Evolutionary conservation across 305 asterid genomes (phyloP), one percentile per base, ranked within the genome.

Genomic region (Fraxinus greggii): DNA sequence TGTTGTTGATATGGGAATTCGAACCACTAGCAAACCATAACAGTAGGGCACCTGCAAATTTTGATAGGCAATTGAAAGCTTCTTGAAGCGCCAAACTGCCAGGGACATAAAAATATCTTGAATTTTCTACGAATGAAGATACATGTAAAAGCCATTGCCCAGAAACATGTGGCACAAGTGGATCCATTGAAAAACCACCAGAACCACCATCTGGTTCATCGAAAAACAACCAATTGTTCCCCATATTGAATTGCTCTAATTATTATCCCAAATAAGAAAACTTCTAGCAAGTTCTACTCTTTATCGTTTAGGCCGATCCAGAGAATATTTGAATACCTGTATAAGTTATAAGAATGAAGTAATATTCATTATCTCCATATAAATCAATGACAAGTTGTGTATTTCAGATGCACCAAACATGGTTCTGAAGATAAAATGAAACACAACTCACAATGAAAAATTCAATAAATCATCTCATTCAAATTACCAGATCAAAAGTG

Each of bases 1-100:
- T 88, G 23, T 74, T 69, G 31, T 79, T 83, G 31, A 83, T 81
- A 48, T 84, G 91, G 75, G 86, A 80, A 87, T 88, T 91, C 45
- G 97, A 89, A 12, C 97, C 94, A 35, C 91, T 82, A 33, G 92
- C 92, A 81, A 89, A 78, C 96, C 97, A 88, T 80, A 95, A 65
- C 75, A 91, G 88, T 70, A 97, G 79, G 10, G 94, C 90, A 45
- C 98, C 97, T 0, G 98, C 89, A 51, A 91, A 87, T 83, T 89
- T 97, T 12, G 98, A 91, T 87, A 95, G 83, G 84, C 90, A 88
- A 78, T 82, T 87, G 75, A 94, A 89, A 86, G 94, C 94, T 86
- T 93, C 98, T 84, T 91, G 90, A 86, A 94, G 86, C 9, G 90
- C 93, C 76, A 83, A 84, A 85, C 90, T 93, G 67, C 98, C 98